These are phyloP conservation scores for Citrullus mucosospermus DNA, from an alignment of 306 rosid species.

Conservation along the genomic window DNA sequence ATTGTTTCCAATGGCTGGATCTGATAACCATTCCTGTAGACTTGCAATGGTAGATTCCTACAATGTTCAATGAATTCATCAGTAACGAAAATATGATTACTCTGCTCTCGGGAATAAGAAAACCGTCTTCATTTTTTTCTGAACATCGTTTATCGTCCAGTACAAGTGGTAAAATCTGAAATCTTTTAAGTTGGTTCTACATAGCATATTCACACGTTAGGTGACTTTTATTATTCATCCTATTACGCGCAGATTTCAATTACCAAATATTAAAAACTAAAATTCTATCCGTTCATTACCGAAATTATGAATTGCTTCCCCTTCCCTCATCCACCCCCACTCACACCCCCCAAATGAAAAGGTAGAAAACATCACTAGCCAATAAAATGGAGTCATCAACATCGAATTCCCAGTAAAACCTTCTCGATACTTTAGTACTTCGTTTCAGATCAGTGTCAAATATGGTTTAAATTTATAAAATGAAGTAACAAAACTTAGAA, in stretches of 20 bases:
- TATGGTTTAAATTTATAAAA: not conserved
- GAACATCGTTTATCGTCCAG: not conserved
- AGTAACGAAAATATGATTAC: not conserved
- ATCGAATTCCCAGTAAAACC: not conserved
- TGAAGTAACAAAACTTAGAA: not conserved
- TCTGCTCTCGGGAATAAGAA: not conserved
- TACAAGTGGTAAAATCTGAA: not conserved
- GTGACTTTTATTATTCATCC: not conserved
- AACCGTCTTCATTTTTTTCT: not conserved
- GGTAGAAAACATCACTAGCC: not conserved
- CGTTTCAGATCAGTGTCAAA: not conserved
- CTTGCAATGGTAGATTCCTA: slow-evolving; percentile 62
- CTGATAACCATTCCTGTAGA: slow-evolving; percentile 71
- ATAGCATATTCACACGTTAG: not conserved
- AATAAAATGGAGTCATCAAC: not conserved
- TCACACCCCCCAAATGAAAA: not conserved
- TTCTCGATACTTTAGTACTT: not conserved
- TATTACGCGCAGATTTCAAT: not conserved
- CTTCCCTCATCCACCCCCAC: not conserved
- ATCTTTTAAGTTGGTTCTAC: not conserved
- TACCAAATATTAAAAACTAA: not conserved
- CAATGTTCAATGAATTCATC: not conserved
- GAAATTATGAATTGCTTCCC: not conserved
- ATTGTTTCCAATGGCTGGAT: slow-evolving; percentile 74
- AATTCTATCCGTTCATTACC: not conserved